Evolutionary conservation across 2,329 filamentous ascomycete species (phyloP), one percentile per base, ranked within the genome.

Genomic region (Exophiala oligosperma): DNA sequence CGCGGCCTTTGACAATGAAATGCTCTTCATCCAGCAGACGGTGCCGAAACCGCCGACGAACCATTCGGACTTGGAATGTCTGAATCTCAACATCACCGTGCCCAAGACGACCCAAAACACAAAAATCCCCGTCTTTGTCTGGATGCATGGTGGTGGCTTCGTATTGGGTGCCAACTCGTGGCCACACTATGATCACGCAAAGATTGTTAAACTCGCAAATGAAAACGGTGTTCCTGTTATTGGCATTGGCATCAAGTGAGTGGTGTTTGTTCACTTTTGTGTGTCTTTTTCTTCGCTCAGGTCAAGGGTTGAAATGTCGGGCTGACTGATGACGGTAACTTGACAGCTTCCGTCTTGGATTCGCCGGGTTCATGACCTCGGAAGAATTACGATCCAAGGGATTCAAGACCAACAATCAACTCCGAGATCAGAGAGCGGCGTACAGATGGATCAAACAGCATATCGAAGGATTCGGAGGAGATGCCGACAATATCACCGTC

Each of bases 131-230:
- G 75, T 80, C 6, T 77, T 81, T 67, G 64, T 85, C 2, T 86
- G 82, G 68, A 81, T 78, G 62, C 83, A 85, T 63, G 83, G 82
- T 3, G 82, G 82, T 0, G 82, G 82, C 3, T 85, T 81, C 80
- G 80, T 84, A 1, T 63, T 84, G 38, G 82, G 82, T 2, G 78
- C 78, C 2, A 79, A 76, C 43, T 81, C 75, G 44, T 84, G 79
- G 73, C 81, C 81, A 0, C 78, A 83, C 38, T 81, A 79, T 61
- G 77, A 83, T 59, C 68, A 77, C 21, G 69, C 69, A 4, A 68
- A 74, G 1, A 60, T 84, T 4, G 78, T 82, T 3, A 73, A 74
- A 59, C 63, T 80, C 4, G 78, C 78, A 0, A 67, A 69, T 0
- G 73, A 76, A 12, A 72, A 73, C 17, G 75, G 72, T 0, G 71